Percentiles rank a stretch among this genome's conserved stretches.
phyloP scores from a whole-genome alignment of 805 yeast genomes.

The Candida lessepsii region DNA sequence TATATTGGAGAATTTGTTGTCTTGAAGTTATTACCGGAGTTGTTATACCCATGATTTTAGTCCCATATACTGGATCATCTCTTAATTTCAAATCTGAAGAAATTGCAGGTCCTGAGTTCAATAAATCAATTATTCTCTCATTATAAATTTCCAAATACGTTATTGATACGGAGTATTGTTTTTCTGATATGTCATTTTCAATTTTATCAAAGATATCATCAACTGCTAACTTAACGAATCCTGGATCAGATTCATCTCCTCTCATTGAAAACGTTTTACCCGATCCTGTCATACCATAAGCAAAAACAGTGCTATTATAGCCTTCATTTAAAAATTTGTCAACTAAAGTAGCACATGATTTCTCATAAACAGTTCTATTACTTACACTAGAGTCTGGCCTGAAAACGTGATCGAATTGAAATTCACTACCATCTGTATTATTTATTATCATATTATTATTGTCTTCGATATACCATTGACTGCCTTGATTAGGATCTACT shows the following conservation, averaged over 20 bases:
- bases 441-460: slow-evolving; percentile 40
- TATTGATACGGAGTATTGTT: slow-evolving; percentile 49
- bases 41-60: slow-evolving; percentile 70
- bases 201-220: slow-evolving; percentile 54
- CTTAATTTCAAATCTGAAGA: slow-evolving; percentile 65
- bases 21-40: slow-evolving; percentile 58
- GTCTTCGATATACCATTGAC: slow-evolving; percentile 48
- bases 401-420: slow-evolving; percentile 78
- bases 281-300: slow-evolving; percentile 93
- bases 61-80: slow-evolving; percentile 72
- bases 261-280: slow-evolving; percentile 90
- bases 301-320: slow-evolving; percentile 84
- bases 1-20: slow-evolving; percentile 57
- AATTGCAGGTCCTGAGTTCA: slow-evolving; percentile 34
- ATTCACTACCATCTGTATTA: slow-evolving; percentile 56
- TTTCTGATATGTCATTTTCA: slow-evolving; percentile 23
- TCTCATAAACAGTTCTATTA: slow-evolving; percentile 61
- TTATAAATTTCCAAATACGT: slow-evolving; percentile 86
- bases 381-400: slow-evolving; percentile 42
- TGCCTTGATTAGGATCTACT: slow-evolving; percentile 29
- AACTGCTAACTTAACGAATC: slow-evolving; percentile 70
- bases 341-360: slow-evolving; percentile 53
- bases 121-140: slow-evolving; percentile 78
- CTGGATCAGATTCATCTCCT: slow-evolving; percentile 62
- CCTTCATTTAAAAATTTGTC: slow-evolving; percentile 60